Conservation (phyloP, 805 yeast genomes). For the Candida maltosa region DNA sequence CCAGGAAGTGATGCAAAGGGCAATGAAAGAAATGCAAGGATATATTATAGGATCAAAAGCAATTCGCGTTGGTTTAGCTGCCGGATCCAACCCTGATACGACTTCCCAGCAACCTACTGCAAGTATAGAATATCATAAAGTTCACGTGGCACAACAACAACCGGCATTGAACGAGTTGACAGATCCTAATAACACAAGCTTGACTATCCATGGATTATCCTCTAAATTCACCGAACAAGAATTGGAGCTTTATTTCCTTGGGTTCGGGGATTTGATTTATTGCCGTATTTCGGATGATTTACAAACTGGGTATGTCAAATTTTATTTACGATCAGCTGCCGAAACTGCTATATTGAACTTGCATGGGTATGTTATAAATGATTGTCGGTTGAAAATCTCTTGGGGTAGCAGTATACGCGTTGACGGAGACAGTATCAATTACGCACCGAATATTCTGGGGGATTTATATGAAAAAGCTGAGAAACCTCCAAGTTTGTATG, state of each 20-base stretch:
- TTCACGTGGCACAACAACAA: conserved; percentile 39
- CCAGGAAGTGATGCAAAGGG: conserved; percentile 65
- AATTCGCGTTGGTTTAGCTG: conserved; percentile 61
- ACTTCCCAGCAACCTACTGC: conserved; percentile 13
- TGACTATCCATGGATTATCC: conserved; percentile 65
- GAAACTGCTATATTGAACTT: conserved; percentile 33
- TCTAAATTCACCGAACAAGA: conserved; percentile 59
- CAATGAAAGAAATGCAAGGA: conserved; percentile 82
- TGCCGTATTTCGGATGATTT: conserved; percentile 18
- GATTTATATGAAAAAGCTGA: conserved; percentile 11
- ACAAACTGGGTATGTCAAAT: conserved; percentile 23
- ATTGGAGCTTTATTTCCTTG: conserved; percentile 53
- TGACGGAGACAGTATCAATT: conserved; percentile 1
- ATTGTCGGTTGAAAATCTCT: conserved; percentile 21
- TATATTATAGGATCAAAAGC: conserved; percentile 67
- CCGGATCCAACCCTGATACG: conserved; percentile 11
- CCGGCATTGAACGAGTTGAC: conserved; percentile 63
- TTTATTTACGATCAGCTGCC: conserved; percentile 29
- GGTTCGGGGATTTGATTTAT: conserved; percentile 53
- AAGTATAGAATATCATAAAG: conserved; percentile 8
- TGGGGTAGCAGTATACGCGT: conserved; percentile 26
- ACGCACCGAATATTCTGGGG: conserved; percentile 1
- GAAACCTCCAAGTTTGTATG: conserved; percentile 18
- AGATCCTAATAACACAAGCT: conserved; percentile 79
- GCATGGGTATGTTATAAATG: conserved; percentile 28